These are phyloP conservation scores for Cryptosporidium viatorum DNA, from an alignment of 169 alveolate genomes.

Conservation along the genomic window DNA sequence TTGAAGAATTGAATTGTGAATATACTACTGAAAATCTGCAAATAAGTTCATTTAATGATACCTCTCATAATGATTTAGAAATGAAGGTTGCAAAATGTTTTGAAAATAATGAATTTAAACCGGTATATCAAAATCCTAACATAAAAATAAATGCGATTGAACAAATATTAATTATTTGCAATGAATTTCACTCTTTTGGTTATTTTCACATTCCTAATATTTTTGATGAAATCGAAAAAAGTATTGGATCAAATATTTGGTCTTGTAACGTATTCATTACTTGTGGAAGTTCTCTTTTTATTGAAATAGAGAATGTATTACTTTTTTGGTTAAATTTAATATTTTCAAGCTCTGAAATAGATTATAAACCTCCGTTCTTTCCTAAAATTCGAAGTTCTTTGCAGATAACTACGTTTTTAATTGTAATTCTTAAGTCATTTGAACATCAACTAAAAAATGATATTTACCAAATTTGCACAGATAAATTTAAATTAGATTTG, in stretches of 20 bases:
- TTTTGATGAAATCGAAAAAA: slow-evolving; percentile 29
- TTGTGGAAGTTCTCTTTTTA: slow-evolving; percentile 50
- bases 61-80: background rate
- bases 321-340: slow-evolving; percentile 59
- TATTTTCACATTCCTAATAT: slow-evolving; percentile 44
- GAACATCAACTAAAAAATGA: slow-evolving; percentile 26
- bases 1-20: background rate
- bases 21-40: background rate
- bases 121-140: background rate
- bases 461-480: slow-evolving; percentile 26
- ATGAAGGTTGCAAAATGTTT: background rate
- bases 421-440: slow-evolving; percentile 8
- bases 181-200: slow-evolving; percentile 61
- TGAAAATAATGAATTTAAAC: background rate
- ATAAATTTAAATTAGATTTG: slow-evolving; percentile 33
- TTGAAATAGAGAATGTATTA: slow-evolving; percentile 44
- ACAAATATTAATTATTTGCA: slow-evolving; percentile 40
- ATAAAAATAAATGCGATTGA: slow-evolving; percentile 10
- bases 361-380: slow-evolving; percentile 37
- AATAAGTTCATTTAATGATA: background rate
- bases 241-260: slow-evolving; percentile 54
- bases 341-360: slow-evolving; percentile 15
- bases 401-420: slow-evolving; percentile 35
- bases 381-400: slow-evolving; percentile 26
- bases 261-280: slow-evolving; percentile 58